A percentile compares a stretch with the other conserved stretches of the same genome.
phyloP scores from a whole-genome alignment of 2,329 filamentous ascomycete species.

The Monosporascus sp. region DNA sequence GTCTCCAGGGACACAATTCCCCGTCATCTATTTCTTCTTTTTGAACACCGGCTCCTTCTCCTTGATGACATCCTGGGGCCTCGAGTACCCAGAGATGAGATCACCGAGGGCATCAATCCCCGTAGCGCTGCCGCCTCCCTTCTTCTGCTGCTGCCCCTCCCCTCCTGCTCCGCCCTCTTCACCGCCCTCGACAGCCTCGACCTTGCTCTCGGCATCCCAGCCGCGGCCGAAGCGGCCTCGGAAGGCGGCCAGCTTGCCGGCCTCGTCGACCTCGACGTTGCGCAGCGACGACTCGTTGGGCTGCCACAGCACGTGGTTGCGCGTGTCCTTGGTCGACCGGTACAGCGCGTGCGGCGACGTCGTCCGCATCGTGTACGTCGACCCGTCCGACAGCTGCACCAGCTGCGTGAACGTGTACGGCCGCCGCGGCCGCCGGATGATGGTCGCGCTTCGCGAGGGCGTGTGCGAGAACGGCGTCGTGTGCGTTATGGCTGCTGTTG shows the following conservation, averaged over 20 bases:
- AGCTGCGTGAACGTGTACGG: conserved; percentile 98
- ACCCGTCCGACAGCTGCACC: conserved; percentile 85
- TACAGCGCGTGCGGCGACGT: conserved; percentile 62
- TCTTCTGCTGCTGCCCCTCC: conserved; percentile 14
- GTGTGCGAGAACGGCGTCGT: conserved; percentile 26
- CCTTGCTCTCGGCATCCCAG: conserved; percentile 56
- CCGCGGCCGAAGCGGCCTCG: conserved; percentile 74
- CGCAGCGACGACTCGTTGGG: conserved; percentile 72
- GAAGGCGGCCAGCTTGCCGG: conserved; percentile 82
- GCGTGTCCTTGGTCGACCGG: conserved; percentile 68
- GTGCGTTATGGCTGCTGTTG: neutral
- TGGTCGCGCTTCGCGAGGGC: conserved; percentile 75
- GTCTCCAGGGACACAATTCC: conserved; percentile 4
- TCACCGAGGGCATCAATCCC: conserved; percentile 36
- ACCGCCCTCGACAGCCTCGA: conserved; percentile 23
- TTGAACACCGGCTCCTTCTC: conserved; percentile 27
- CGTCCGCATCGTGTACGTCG: conserved; percentile 73
- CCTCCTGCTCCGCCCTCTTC: conserved; percentile 17
- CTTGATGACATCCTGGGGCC: conserved; percentile 30
- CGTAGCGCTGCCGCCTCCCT: conserved; percentile 9
- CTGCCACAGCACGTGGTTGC: conserved; percentile 90
- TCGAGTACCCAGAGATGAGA: conserved; percentile 45
- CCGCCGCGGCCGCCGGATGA: conserved; percentile 80
- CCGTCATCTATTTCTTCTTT: conserved; percentile 41
- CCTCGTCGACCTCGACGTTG: conserved; percentile 93